Conservation (phyloP, 768 basidiomycete genomes). For the Cytidiella melzeri region DNA sequence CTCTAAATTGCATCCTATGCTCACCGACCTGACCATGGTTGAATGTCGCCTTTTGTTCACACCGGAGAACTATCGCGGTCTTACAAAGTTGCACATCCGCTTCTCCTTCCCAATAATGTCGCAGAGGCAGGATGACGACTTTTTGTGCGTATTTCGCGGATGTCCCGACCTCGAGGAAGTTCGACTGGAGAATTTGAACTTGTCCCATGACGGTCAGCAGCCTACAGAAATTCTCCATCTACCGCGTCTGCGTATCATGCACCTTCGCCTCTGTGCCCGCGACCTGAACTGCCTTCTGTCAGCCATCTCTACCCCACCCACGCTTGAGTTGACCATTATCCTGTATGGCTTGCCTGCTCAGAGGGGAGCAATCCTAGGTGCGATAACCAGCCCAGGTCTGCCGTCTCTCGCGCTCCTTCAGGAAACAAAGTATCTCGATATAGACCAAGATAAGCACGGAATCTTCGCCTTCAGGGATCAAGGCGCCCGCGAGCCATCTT, state of each 20-base stretch:
- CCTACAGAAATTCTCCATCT: neutral
- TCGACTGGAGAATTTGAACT: neutral
- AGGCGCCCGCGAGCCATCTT: neutral
- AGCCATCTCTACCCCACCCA: neutral
- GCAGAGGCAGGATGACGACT: neutral
- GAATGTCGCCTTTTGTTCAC: neutral
- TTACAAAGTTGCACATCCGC: neutral
- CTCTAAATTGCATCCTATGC: neutral
- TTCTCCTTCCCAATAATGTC: neutral
- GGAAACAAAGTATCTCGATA: neutral
- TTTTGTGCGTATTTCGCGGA: neutral
- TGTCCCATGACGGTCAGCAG: neutral
- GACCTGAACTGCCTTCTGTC: neutral
- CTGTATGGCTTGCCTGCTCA: neutral
- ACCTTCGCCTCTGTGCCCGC: neutral
- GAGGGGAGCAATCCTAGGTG: neutral
- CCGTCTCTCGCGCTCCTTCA: neutral
- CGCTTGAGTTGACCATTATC: neutral
- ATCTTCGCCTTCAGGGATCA: neutral
- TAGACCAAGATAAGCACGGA: neutral
- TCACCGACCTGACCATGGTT: neutral
- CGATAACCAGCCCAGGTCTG: neutral
- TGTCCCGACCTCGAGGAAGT: slow-evolving; percentile 3
- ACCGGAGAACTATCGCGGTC: neutral
- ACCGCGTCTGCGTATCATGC: neutral